These are phyloP conservation scores for Ogataea hybrid DNA, from an alignment of 1,139 yeast genomes.

Conservation along the genomic window DNA sequence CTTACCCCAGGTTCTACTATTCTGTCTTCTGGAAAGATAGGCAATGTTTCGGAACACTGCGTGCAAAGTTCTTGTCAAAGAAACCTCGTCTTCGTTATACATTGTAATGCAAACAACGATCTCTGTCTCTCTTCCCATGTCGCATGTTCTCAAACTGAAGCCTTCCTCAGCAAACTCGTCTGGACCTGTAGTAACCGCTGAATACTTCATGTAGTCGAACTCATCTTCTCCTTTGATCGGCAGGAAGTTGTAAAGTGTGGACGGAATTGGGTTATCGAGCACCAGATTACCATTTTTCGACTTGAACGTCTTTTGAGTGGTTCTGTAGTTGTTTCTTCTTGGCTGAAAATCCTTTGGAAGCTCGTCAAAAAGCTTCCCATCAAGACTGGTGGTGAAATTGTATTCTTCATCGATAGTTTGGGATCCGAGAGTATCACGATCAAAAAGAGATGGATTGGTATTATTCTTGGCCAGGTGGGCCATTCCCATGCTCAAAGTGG, in stretches of 20 bases:
- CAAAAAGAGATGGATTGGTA: slow-evolving; percentile 16
- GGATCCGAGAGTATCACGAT: slow-evolving; percentile 22
- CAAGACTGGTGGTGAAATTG: slow-evolving; percentile 25
- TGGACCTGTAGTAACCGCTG: slow-evolving; percentile 91
- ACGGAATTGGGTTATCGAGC: slow-evolving; percentile 90
- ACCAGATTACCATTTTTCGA: slow-evolving; percentile 49
- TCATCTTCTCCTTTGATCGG: slow-evolving; percentile 69
- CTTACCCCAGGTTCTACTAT: slow-evolving; percentile 88
- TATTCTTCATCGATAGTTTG: slow-evolving; percentile 24
- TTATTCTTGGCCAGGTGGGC: slow-evolving; percentile 15
- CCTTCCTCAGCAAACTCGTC: slow-evolving; percentile 79
- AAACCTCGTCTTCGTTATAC: slow-evolving; percentile 91
- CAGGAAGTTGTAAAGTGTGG: slow-evolving; percentile 59
- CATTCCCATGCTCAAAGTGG: slow-evolving; percentile 13
- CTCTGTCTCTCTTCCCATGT: slow-evolving; percentile 82
- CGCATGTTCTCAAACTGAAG: slow-evolving; percentile 78
- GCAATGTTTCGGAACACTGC: slow-evolving; percentile 91
- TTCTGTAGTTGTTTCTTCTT: slow-evolving; percentile 32
- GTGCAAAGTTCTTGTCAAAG: slow-evolving; percentile 90
- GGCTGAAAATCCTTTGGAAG: slow-evolving; percentile 32
- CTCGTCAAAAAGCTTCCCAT: slow-evolving; percentile 30
- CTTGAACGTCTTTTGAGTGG: slow-evolving; percentile 32
- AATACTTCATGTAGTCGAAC: slow-evolving; percentile 89
- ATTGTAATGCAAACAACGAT: slow-evolving; percentile 87
- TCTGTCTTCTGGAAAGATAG: slow-evolving; percentile 75